These are phyloP conservation scores for Ambrosiella xylebori DNA, from an alignment of 2,329 filamentous ascomycete species.

Conservation along the genomic window DNA sequence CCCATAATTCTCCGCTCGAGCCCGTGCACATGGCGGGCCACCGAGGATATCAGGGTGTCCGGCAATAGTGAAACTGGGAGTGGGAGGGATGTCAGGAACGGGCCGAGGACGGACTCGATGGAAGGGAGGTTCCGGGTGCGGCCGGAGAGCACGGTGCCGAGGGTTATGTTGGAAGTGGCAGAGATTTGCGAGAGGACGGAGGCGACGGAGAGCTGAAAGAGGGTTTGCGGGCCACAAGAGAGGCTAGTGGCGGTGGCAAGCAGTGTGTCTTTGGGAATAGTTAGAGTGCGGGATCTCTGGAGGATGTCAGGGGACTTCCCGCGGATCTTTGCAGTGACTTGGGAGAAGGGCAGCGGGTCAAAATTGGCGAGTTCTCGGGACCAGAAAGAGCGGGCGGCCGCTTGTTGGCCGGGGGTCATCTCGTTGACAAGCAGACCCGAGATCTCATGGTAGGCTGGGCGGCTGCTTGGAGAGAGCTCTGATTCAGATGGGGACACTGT, in stretches of 20 bases:
- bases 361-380: too few species aligned
- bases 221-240: slow-evolving; percentile 13
- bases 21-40: slow-evolving; percentile 46
- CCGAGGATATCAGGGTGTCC: slow-evolving; percentile 36
- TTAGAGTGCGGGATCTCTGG: neutral
- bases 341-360: too few species aligned
- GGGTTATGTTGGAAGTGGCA: slow-evolving; percentile 47
- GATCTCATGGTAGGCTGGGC: neutral
- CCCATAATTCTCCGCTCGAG: slow-evolving; percentile 48
- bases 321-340: too few species aligned
- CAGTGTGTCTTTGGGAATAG: neutral
- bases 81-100: slow-evolving; percentile 62
- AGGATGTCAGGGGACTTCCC: too few species aligned
- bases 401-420: too few species aligned
- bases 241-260: neutral
- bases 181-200: slow-evolving; percentile 49
- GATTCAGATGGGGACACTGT: neutral
- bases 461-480: too few species aligned
- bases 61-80: neutral
- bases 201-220: slow-evolving; percentile 58
- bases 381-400: too few species aligned
- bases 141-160: slow-evolving; percentile 71
- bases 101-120: slow-evolving; percentile 60
- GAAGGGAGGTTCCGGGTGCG: slow-evolving; percentile 52
- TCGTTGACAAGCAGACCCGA: too few species aligned